Conservation (phyloP, 352 stramenopile species). For the Globisporangium okanoganense region DNA sequence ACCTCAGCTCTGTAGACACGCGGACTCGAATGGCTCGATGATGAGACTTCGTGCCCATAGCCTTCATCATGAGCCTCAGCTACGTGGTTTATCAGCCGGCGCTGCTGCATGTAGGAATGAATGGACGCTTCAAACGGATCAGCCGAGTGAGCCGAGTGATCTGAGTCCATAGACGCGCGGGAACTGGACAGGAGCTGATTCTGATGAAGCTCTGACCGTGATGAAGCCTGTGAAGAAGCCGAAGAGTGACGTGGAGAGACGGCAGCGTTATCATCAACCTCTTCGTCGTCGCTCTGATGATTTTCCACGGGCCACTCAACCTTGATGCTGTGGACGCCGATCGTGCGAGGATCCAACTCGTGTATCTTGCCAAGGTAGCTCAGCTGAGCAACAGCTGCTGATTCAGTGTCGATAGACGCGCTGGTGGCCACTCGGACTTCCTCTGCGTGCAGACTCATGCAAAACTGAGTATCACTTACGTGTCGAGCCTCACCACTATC, state of each 20-base stretch:
- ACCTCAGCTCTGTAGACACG: background rate
- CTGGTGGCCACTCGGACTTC: background rate
- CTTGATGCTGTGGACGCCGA: constrained; percentile 52
- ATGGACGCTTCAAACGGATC: constrained; percentile 10
- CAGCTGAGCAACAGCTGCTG: background rate
- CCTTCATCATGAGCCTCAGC: background rate
- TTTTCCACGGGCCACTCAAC: constrained; percentile 29
- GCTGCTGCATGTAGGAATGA: constrained; percentile 13
- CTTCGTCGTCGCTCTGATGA: background rate
- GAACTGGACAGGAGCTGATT: background rate
- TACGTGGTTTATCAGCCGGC: background rate
- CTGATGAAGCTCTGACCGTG: background rate
- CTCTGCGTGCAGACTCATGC: background rate
- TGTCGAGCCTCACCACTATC: background rate
- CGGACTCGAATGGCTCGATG: background rate
- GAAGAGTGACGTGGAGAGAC: background rate
- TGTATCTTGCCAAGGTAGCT: background rate
- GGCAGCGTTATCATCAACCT: background rate
- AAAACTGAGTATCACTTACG: background rate
- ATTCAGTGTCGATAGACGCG: background rate
- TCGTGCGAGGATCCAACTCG: constrained; percentile 34
- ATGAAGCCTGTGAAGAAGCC: constrained; percentile 5
- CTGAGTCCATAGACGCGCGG: background rate
- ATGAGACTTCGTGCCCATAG: background rate
- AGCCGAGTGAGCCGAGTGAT: background rate